A percentile compares a stretch with the other conserved stretches of the same genome.
These are phyloP conservation scores for Porcisia hertigi DNA, from an alignment of 208 protist species.

Conservation along the genomic window DNA sequence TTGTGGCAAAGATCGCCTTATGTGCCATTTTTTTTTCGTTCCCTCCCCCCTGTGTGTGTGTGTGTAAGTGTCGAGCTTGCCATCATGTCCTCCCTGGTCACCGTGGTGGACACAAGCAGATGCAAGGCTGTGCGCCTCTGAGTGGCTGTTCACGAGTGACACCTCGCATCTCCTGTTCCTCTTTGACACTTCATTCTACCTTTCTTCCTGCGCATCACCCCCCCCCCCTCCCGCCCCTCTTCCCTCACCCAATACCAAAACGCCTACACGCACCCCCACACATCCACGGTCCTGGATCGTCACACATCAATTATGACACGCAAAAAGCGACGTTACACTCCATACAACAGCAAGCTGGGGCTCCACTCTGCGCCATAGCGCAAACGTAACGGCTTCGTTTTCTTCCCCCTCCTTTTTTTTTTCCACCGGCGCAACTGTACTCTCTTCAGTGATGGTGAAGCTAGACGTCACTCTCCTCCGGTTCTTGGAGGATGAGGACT, in stretches of 20 bases:
- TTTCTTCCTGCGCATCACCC: background rate
- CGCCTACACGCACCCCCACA: background rate
- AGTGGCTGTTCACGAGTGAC: background rate
- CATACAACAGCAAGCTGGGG: background rate
- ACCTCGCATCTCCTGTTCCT: conserved; percentile 3
- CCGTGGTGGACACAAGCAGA: background rate
- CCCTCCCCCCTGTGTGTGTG: background rate
- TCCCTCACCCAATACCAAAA: background rate
- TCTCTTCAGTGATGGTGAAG: conserved; percentile 76
- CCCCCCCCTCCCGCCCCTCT: too few species aligned
- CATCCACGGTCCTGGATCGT: background rate
- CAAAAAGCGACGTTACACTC: background rate
- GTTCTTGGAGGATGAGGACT: conserved; percentile 92
- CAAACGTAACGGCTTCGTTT: background rate
- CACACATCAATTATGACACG: background rate
- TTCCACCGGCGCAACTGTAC: background rate
- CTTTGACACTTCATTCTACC: background rate
- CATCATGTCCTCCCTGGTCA: background rate
- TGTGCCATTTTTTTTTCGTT: background rate
- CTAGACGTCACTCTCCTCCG: conserved; percentile 85
- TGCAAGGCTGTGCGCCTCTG: background rate
- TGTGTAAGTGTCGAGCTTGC: background rate
- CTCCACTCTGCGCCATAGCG: background rate
- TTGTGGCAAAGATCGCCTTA: background rate
- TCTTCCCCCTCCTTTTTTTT: conserved; percentile 1